Base-by-base conservation (phyloP, 495 filamentous ascomycete species). In the Pyrenula aspistea region DNA sequence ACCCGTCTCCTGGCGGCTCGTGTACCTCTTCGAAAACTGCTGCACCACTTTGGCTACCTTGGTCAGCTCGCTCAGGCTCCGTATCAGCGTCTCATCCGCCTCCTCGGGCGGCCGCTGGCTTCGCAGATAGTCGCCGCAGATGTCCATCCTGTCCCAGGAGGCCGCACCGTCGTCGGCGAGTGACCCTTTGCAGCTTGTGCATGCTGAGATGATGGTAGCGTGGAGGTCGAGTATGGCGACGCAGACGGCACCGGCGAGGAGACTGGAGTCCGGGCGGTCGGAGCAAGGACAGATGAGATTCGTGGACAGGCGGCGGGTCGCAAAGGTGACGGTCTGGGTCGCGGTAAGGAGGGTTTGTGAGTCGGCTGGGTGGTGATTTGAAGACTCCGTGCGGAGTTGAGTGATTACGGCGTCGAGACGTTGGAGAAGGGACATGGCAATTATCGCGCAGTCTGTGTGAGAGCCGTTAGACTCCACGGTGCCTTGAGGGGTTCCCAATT, bases 231-330 rank as follows among this genome's bases (percentile, higher is more conserved):
- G 55, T 36, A 60, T 53, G 12, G 56, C 56, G 31, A 54, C 42
- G 24, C 55, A 57, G 24, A 60, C 36, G 4, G 55, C 56, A 20
- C 25, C 25, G 25, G 42, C 50, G 8, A 60, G 49, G 15, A 60
- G 50, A 1, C 55, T 56, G 24, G 57, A 24, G 51, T 60, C 56
- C 3, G 55, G 15, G 12, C 55, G 55, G 20, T 49, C 31, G 3
- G 58, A 60, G 24, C 58, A 60, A 15, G 58, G 58, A 31, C 58
- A 60, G 55, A 60, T 49, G 24, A 60, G 58, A 23, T 57, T 60
- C 22, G 58, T 57, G 24, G 58, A 60, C n/a, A 57, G 22, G 50
- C 55, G 58, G 42, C 54, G 57, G 58, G 57, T 54, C n/a, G 58
- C 49, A 21, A 47, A 20, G 4, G 55, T 25, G 25, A 53, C 55